Evolutionary conservation across 495 filamentous ascomycete species (phyloP).

Genomic region (Pyrenopolyporus hunteri): DNA sequence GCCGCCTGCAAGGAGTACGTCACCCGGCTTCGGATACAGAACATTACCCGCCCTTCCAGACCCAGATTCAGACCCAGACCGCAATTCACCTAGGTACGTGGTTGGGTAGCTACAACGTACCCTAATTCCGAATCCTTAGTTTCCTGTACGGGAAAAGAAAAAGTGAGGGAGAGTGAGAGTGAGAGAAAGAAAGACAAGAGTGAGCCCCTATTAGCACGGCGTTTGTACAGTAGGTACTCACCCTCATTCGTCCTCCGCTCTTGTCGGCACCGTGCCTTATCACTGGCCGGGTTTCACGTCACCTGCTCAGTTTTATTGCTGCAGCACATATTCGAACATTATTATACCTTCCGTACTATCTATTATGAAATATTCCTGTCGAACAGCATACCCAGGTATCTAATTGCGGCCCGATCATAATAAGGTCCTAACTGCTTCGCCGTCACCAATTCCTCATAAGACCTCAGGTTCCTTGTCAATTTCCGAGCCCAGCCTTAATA

Average conservation of each 20-base stretch:
- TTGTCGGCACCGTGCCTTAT: slow-evolving; percentile 10
- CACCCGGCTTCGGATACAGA: slow-evolving; percentile 30
- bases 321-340: slow-evolving; percentile 17
- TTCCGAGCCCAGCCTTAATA: slow-evolving; percentile 15
- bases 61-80: slow-evolving; percentile 16
- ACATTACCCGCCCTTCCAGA: slow-evolving; percentile 23
- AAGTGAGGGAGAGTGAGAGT: too few relatives aligned
- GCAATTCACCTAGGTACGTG: slow-evolving; percentile 33
- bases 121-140: slow-evolving; percentile 3
- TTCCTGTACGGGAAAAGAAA: neutral
- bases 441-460: slow-evolving; percentile 2
- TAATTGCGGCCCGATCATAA: slow-evolving; percentile 34
- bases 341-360: slow-evolving; percentile 15
- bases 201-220: neutral
- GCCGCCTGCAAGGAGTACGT: slow-evolving; percentile 30
- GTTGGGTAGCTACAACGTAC: slow-evolving; percentile 27
- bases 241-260: slow-evolving; percentile 1
- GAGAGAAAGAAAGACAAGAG: too few relatives aligned
- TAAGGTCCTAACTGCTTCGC: slow-evolving; percentile 2
- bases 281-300: slow-evolving; percentile 26
- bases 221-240: slow-evolving; percentile 3
- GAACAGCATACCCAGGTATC: neutral
- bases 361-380: slow-evolving; percentile 15
- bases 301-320: slow-evolving; percentile 21
- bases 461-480: slow-evolving; percentile 1